These are phyloP conservation scores for Glycine latifolia DNA, from an alignment of 306 rosid species.

Conservation along the genomic window DNA sequence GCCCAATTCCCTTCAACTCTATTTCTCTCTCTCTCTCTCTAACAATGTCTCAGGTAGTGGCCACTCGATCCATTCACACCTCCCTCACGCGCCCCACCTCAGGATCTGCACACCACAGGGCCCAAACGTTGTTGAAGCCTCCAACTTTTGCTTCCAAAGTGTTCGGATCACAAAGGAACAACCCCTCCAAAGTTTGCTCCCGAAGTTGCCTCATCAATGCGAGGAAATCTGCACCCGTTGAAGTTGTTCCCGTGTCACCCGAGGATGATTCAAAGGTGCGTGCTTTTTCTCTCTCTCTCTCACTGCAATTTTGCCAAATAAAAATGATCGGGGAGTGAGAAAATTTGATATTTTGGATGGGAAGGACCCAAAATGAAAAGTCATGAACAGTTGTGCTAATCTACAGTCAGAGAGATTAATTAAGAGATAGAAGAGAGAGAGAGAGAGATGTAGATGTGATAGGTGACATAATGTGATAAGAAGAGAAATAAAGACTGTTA, in stretches of 20 bases:
- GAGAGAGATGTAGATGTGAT: no score
- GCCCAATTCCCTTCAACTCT: not conserved
- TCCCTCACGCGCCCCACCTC: slow-evolving; percentile 55
- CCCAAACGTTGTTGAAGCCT: slow-evolving; percentile 58
- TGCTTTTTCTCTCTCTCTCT: not conserved
- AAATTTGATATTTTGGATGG: not conserved
- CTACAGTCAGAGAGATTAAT: no score
- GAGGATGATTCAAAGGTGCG: slow-evolving; percentile 74
- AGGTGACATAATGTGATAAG: no score
- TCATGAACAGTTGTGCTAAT: no score
- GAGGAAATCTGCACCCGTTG: slow-evolving; percentile 61
- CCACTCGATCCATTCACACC: slow-evolving; percentile 70
- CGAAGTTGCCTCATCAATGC: slow-evolving; percentile 56
- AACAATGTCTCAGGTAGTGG: slow-evolving; percentile 80
- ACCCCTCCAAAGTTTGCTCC: slow-evolving; percentile 18
- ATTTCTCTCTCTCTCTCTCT: not conserved
- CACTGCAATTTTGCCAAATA: not conserved
- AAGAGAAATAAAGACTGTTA: no score
- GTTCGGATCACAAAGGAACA: slow-evolving; percentile 39
- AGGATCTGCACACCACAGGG: slow-evolving; percentile 58
- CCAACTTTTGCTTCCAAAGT: slow-evolving; percentile 52
- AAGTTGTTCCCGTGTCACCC: slow-evolving; percentile 81
- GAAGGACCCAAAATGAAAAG: not conserved
- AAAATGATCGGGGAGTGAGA: not conserved
- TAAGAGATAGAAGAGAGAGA: no score